These are phyloP conservation scores for Monosporozyma solicola DNA, from an alignment of 805 yeast genomes.

Conservation along the genomic window DNA sequence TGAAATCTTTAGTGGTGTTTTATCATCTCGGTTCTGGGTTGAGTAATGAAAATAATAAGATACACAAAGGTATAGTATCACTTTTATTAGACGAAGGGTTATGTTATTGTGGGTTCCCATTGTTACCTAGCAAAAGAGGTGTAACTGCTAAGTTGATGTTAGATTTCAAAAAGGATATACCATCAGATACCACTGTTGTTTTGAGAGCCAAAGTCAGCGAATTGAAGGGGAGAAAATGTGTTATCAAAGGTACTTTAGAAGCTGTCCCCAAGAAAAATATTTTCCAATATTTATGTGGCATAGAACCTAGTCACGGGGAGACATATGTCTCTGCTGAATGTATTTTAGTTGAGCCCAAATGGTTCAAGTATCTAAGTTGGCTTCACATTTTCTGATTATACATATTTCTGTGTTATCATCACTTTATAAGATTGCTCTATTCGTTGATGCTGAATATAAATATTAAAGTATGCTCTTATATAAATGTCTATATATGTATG, in stretches of 20 bases:
- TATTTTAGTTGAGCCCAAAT: conserved; percentile 74
- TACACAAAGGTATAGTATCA: conserved; percentile 75
- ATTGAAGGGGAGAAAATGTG: conserved; percentile 70
- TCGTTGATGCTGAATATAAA: background rate
- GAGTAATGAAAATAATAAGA: conserved; percentile 58
- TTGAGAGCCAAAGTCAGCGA: conserved; percentile 59
- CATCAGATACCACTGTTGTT: conserved; percentile 54
- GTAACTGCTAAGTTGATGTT: conserved; percentile 76
- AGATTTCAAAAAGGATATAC: conserved; percentile 42
- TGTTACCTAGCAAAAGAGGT: conserved; percentile 72
- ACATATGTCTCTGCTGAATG: conserved; percentile 55
- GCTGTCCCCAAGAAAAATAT: conserved; percentile 11
- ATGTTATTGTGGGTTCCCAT: conserved; percentile 77
- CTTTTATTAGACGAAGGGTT: conserved; percentile 78
- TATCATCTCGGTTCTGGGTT: conserved; percentile 62
- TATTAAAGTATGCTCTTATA: background rate
- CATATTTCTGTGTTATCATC: background rate
- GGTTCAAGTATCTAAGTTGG: conserved; percentile 70
- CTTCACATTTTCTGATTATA: conserved; percentile 27
- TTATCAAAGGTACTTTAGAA: conserved; percentile 62
- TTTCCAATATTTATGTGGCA: background rate
- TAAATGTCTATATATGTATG: background rate
- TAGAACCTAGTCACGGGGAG: conserved; percentile 4
- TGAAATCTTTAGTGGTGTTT: conserved; percentile 51
- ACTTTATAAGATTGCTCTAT: background rate